Percentiles rank a stretch among this genome's conserved stretches.
These are phyloP conservation scores for Coemansia biformis DNA, from an alignment of 192 early-diverging fungal species.

Conservation along the genomic window DNA sequence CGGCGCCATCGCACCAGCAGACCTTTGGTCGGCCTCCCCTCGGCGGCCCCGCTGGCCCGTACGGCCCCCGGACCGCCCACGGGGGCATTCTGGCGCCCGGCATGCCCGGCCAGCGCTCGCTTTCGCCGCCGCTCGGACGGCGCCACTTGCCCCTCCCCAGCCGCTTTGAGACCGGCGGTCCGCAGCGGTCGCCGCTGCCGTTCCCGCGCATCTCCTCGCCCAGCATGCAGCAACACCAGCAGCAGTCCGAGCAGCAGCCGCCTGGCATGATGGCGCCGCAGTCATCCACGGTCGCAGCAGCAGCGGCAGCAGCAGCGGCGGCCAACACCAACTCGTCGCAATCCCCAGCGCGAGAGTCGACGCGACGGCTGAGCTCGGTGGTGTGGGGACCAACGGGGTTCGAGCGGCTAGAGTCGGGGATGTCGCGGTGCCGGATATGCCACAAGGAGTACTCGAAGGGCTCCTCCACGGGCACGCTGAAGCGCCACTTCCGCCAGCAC, in stretches of 20 bases:
- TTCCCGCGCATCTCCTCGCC: conserved; percentile 50
- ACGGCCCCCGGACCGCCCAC: too few species aligned
- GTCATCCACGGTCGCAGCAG: neutral
- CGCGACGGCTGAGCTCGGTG: conserved; percentile 48
- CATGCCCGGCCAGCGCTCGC: conserved; percentile 21
- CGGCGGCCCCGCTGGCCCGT: conserved; percentile 4
- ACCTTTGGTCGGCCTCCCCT: conserved; percentile 9
- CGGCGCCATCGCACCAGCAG: conserved; percentile 39
- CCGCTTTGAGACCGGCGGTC: conserved; percentile 20
- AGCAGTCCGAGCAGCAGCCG: conserved; percentile 4
- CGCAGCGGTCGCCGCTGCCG: conserved; percentile 36
- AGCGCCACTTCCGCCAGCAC: conserved; percentile 49
- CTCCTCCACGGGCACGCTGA: conserved; percentile 50
- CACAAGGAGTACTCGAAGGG: conserved; percentile 50
- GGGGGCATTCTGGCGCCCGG: too few species aligned
- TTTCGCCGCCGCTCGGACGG: conserved; percentile 31
- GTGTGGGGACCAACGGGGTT: conserved; percentile 50
- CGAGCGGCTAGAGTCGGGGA: conserved; percentile 48
- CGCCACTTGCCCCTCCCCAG: conserved; percentile 26
- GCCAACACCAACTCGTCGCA: conserved; percentile 20
- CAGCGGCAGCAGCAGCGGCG: conserved; percentile 2
- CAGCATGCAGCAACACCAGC: conserved; percentile 16
- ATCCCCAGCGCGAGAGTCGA: conserved; percentile 49
- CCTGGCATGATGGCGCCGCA: neutral
- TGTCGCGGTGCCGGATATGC: conserved; percentile 49